Evolutionary conservation across 192 early-diverging fungal genomes (phyloP), one percentile per base, ranked within the genome.

Genomic region (Chytriomyces hyalinus): DNA sequence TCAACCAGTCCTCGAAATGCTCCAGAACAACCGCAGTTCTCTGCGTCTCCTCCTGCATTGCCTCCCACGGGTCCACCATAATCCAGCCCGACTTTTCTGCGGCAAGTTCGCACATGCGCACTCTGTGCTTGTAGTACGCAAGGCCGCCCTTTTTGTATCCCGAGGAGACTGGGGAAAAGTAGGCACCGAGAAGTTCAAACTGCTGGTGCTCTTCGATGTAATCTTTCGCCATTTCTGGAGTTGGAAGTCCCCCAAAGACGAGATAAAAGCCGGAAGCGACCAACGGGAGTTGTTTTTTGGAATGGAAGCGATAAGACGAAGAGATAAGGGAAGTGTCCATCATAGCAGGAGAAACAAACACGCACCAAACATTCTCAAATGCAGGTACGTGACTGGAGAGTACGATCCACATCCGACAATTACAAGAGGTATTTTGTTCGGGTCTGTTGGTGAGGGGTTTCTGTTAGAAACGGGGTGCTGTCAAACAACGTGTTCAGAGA

Each of bases 321-420:
- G 22, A n/a, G 49, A 5, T 26, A 66, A 17, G 9, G 17, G 5
- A 20, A 13, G 46, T 10, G 26, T 20, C 11, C 3, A 20, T 26
- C 22, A n/a, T 45, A 65, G 8, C 24, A 53, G 22, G 44, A 77
- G 9, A 48, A 20, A 15, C 64, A 20, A 26, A 45, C 64, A 80
- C 84, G 78, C 91, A 98, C 96, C 97, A 90, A 99, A 99, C 93
- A 99, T 97, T 72, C 98, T 93, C 65, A 99, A 85, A 71, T 99
- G 98, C 24, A 98, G 87, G 81, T 98, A 95, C 5, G 98, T 99
- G 51, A 99, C 92, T 10, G 98, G 98, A 3, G 95, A 96, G 83
- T 93, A 99, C 1, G 96, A 98, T 10, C 98, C 98, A 78, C 98
- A 99, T 6, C 93, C 96, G 15, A 99, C 93, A 26, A 97, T 87